Conservation (phyloP, 441 rosid genomes). For the Mallotus repandus region DNA sequence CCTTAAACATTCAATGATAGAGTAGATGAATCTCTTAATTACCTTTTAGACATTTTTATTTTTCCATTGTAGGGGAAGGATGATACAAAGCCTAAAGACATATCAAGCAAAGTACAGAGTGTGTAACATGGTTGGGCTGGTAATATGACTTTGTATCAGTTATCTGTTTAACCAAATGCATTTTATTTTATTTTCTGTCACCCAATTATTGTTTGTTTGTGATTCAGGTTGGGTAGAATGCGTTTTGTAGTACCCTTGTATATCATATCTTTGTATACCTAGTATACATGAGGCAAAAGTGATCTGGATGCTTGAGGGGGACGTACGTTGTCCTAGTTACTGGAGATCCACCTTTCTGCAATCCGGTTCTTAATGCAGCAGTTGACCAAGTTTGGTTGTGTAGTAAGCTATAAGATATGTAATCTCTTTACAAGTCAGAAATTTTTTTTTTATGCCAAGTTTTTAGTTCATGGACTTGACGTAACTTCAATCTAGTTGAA, state of each 20-base stretch:
- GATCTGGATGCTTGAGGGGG: conserved; percentile 22
- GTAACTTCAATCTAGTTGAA: conserved; percentile 3
- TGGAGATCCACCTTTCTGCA: conserved; percentile 18
- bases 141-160: conserved; percentile 8
- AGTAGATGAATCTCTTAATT: not conserved
- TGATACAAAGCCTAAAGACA: conserved; percentile 40
- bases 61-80: conserved; percentile 42
- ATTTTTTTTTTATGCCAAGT: conserved; percentile 1
- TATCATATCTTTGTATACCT: conserved; percentile 27
- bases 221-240: conserved; percentile 18
- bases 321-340: conserved; percentile 6
- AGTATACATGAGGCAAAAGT: conserved; percentile 19
- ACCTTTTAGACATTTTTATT: not conserved
- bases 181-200: not conserved
- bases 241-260: conserved; percentile 21
- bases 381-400: conserved; percentile 26
- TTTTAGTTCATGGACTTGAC: conserved; percentile 12
- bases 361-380: conserved; percentile 16
- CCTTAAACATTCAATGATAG: not conserved
- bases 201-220: conserved; percentile 13
- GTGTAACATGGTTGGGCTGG: conserved; percentile 31
- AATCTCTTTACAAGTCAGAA: conserved; percentile 21
- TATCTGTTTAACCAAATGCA: not conserved
- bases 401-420: conserved; percentile 29
- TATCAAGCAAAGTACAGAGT: conserved; percentile 41